Conservation (phyloP, 2,329 filamentous ascomycete genomes). For the Penicillium sp. region DNA sequence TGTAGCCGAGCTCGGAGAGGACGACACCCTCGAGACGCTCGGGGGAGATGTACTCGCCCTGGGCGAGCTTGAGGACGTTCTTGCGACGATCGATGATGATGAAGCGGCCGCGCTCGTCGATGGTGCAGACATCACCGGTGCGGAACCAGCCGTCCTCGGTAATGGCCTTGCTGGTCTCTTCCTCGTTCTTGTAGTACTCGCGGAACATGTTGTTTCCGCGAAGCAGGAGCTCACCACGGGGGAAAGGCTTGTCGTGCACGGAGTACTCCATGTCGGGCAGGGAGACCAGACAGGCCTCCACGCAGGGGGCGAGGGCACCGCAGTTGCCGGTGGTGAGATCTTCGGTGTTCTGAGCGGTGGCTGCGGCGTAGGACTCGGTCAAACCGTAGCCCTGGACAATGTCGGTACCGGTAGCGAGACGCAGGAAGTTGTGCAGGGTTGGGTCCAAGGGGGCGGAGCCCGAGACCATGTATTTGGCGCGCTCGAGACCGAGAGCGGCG, state of each 20-base stretch:
- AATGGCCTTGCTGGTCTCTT: slow-evolving; percentile 77
- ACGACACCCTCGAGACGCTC: slow-evolving; percentile 97
- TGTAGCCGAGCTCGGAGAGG: slow-evolving; percentile 71
- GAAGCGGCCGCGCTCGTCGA: slow-evolving; percentile 83
- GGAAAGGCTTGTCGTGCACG: slow-evolving; percentile 79
- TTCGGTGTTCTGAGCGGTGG: slow-evolving; percentile 62
- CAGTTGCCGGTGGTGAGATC: slow-evolving; percentile 80
- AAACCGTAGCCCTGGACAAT: slow-evolving; percentile 88
- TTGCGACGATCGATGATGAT: slow-evolving; percentile 94
- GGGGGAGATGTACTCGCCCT: slow-evolving; percentile 96
- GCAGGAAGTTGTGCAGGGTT: slow-evolving; percentile 80
- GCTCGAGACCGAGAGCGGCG: slow-evolving; percentile 75
- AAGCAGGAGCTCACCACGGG: slow-evolving; percentile 83
- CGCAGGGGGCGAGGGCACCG: slow-evolving; percentile 63
- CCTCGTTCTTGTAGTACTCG: slow-evolving; percentile 86
- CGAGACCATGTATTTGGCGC: slow-evolving; percentile 69
- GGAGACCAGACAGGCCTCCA: slow-evolving; percentile 77
- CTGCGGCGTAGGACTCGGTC: slow-evolving; percentile 85
- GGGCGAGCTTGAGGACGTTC: slow-evolving; percentile 97
- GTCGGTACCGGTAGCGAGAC: slow-evolving; percentile 72
- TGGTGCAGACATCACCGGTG: slow-evolving; percentile 83
- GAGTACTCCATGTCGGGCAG: slow-evolving; percentile 94
- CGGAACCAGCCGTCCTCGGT: slow-evolving; percentile 94
- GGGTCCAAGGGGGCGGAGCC: slow-evolving; percentile 91
- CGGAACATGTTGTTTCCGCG: slow-evolving; percentile 75